These are phyloP conservation scores for Spathaspora passalidarum DNA, from an alignment of 805 yeast species.

Conservation along the genomic window DNA sequence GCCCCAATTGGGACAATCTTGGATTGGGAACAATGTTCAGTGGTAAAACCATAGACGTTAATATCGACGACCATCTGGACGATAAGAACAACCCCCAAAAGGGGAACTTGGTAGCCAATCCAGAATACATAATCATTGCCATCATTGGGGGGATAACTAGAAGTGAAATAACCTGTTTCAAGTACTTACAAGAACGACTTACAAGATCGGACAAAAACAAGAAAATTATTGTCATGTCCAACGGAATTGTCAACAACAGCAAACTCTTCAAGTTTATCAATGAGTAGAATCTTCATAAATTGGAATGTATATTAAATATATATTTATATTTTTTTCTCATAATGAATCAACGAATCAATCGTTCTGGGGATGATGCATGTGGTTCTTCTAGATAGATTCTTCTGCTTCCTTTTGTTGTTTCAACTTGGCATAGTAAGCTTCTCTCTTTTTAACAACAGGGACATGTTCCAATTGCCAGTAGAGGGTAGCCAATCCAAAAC, in stretches of 20 bases:
- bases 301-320: slow-evolving; percentile 1
- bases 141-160: slow-evolving; percentile 84
- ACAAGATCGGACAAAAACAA: slow-evolving; percentile 23
- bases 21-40: slow-evolving; percentile 37
- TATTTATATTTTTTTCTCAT: background rate
- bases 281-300: slow-evolving; percentile 1
- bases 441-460: slow-evolving; percentile 70
- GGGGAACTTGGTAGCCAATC: slow-evolving; percentile 7
- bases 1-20: slow-evolving; percentile 47
- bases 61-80: slow-evolving; percentile 22
- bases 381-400: slow-evolving; percentile 30
- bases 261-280: slow-evolving; percentile 18
- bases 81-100: slow-evolving; percentile 1
- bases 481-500: slow-evolving; percentile 57
- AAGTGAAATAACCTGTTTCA: slow-evolving; percentile 74
- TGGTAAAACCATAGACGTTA: slow-evolving; percentile 40
- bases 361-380: background rate
- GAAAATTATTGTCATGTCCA: slow-evolving; percentile 41
- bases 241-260: slow-evolving; percentile 39
- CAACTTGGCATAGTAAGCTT: slow-evolving; percentile 75
- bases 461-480: slow-evolving; percentile 90
- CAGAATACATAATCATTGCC: slow-evolving; percentile 42
- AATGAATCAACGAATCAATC: background rate
- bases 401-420: slow-evolving; percentile 71
- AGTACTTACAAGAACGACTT: slow-evolving; percentile 51